Conservation (phyloP, 306 rosid genomes). For the Dryas alaskensis region DNA sequence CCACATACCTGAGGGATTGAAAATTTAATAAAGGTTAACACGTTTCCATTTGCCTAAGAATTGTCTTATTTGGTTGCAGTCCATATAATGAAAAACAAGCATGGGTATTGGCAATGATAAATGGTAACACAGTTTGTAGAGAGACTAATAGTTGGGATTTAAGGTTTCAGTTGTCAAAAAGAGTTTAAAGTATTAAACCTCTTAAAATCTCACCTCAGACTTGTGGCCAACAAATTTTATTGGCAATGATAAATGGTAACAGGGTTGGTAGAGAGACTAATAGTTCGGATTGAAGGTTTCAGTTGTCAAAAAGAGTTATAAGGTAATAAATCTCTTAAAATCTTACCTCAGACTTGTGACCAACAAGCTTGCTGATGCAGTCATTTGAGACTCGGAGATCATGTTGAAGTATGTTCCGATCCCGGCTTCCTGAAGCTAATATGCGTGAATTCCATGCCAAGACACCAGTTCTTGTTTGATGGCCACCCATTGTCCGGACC, state of each 20-base stretch:
- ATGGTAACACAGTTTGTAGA: too few relatives aligned
- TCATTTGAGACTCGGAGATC: constrained; percentile 83
- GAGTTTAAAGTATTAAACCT: background rate
- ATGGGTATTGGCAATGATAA: too few relatives aligned
- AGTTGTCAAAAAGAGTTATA: too few relatives aligned
- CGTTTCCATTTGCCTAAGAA: background rate
- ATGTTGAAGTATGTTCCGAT: constrained; percentile 89
- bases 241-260: too few relatives aligned
- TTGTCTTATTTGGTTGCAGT: background rate
- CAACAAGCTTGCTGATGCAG: constrained; percentile 70
- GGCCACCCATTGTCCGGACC: constrained; percentile 96
- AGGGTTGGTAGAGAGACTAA: too few relatives aligned
- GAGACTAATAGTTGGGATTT: too few relatives aligned
- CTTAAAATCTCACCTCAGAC: constrained; percentile 67
- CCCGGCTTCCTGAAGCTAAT: constrained; percentile 95
- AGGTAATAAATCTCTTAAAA: background rate
- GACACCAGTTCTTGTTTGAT: constrained; percentile 96
- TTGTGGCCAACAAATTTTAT: constrained; percentile 84
- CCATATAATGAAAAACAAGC: background rate
- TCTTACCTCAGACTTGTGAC: constrained; percentile 97
- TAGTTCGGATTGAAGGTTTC: too few relatives aligned
- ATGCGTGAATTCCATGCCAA: constrained; percentile 94
- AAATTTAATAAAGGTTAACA: background rate
- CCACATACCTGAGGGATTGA: constrained; percentile 57
- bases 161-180: too few relatives aligned